Evolutionary conservation across 1,284 basidiomycete species (phyloP), one percentile per base, ranked within the genome.

Genomic region (Ustilago crameri): DNA sequence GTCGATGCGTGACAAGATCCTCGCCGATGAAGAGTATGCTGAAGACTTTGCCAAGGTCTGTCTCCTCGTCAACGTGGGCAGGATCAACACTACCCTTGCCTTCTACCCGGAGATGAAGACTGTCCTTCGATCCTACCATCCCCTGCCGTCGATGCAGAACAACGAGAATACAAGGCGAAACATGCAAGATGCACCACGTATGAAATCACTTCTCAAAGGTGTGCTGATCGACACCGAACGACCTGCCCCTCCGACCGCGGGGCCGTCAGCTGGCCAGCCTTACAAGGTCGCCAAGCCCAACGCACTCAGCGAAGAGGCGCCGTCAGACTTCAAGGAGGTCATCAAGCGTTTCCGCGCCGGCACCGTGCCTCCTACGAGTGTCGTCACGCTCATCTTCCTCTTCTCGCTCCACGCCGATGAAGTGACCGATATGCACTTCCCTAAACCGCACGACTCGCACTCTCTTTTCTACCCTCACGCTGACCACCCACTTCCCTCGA

Each of bases 41-140:
- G 86, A 90, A 56, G 92, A 93, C 83, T 89, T 93, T 71, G 91
- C 89, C 50, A 93, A 84, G 38, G 79, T 94, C 43, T 91, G 91
- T 41, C 86, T 95, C 26, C 86, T 95, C 44, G 91, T 93, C 49
- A 95, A 95, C 78, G 90, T 94, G 48, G 93, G 93, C n/a, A 87
- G 93, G 58, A 92, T 95, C 83, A 95, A 95, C 81, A 95, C 93
- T 23, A 95, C 93, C 30, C 90, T 94, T 87, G 93, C 93, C 59
- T 95, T 85, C 74, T 85, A 84, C 58, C 84, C 84, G 24, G 91
- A 91, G 84, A 92, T 92, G 91, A 89, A 90, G 83, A 92, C 91
- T 1, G 86, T 90, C 14, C 86, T 92, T 70, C 87, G 91, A 61
- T 91, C 90, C 37, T 93, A 93, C 83, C 91, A 93, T 79, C 91